These are phyloP conservation scores for Excoecaria cochinchinensis DNA, from an alignment of 345 rosid species.

Conservation along the genomic window DNA sequence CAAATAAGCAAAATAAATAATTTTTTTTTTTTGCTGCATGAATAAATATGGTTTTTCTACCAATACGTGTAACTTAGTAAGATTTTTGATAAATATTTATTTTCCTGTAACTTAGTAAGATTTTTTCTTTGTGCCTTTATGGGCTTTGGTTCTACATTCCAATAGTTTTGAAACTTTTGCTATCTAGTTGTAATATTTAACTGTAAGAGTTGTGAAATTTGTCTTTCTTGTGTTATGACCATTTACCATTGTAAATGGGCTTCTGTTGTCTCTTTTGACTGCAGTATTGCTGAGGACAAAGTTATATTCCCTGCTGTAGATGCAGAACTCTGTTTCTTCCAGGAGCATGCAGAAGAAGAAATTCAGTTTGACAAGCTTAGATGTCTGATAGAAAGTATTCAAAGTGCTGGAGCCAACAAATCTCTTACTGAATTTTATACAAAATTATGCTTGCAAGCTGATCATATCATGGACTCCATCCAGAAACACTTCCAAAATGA, in stretches of 20 bases:
- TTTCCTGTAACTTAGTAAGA: neutral
- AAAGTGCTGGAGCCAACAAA: slow-evolving; percentile 45
- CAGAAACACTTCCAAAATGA: slow-evolving; percentile 57
- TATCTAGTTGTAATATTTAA: neutral
- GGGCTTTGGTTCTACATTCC: slow-evolving; percentile 1
- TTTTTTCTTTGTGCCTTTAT: neutral
- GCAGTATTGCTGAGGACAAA: slow-evolving; percentile 66
- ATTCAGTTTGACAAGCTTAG: slow-evolving; percentile 54
- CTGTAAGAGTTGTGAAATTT: neutral
- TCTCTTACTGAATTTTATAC: slow-evolving; percentile 47
- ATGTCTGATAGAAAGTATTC: slow-evolving; percentile 49
- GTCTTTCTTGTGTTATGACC: slow-evolving; percentile 6
- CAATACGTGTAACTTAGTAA: neutral
- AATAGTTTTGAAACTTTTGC: neutral
- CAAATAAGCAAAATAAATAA: neutral
- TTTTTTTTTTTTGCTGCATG: neutral
- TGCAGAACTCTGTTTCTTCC: slow-evolving; percentile 50
- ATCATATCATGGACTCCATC: slow-evolving; percentile 51
- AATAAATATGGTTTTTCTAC: neutral
- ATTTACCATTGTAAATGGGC: slow-evolving; percentile 18
- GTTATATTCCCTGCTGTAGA: slow-evolving; percentile 69
- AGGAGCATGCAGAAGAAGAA: slow-evolving; percentile 62
- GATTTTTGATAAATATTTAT: neutral
- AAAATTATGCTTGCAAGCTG: slow-evolving; percentile 52
- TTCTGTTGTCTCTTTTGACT: slow-evolving; percentile 21